Percentiles rank a stretch among this genome's conserved stretches.
These are phyloP conservation scores for Oryza meridionalis DNA, from an alignment of 176 grass and related monocot species.

Conservation along the genomic window DNA sequence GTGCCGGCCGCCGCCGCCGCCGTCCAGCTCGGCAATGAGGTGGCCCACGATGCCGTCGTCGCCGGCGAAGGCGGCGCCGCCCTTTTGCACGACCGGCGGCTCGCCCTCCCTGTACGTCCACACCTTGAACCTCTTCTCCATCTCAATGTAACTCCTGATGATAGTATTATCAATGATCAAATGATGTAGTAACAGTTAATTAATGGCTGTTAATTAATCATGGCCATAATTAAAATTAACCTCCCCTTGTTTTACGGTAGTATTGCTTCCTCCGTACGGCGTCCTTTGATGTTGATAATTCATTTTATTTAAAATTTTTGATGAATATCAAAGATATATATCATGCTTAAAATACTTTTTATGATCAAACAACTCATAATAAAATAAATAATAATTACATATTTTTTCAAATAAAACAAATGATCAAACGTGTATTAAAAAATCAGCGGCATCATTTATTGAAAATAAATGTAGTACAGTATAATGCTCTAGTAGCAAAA, in stretches of 20 bases:
- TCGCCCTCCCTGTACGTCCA: constrained; percentile 50
- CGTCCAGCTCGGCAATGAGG: constrained; percentile 38
- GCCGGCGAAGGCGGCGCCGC: not conserved
- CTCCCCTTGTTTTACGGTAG: not conserved
- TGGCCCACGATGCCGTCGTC: constrained; percentile 41
- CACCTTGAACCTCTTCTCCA: constrained; percentile 55
- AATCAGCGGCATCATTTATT: no score
- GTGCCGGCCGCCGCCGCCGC: constrained; percentile 1
- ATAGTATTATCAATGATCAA: no score
- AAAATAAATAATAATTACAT: no score
- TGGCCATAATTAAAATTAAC: not conserved
- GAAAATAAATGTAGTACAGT: not conserved
- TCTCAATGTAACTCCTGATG: constrained; percentile 52
- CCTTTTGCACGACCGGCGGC: constrained; percentile 35
- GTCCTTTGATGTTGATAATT: no score
- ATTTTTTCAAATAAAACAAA: no score
- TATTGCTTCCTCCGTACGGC: no score
- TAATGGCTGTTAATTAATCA: no score
- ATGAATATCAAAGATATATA: no score
- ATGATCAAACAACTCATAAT: no score
- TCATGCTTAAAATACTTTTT: no score
- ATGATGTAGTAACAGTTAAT: not conserved
- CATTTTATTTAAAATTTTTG: no score
- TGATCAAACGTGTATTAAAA: no score
- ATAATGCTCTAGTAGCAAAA: not conserved